Evolutionary conservation across 768 basidiomycete genomes (phyloP).

Genomic region (Amanita exitialis): DNA sequence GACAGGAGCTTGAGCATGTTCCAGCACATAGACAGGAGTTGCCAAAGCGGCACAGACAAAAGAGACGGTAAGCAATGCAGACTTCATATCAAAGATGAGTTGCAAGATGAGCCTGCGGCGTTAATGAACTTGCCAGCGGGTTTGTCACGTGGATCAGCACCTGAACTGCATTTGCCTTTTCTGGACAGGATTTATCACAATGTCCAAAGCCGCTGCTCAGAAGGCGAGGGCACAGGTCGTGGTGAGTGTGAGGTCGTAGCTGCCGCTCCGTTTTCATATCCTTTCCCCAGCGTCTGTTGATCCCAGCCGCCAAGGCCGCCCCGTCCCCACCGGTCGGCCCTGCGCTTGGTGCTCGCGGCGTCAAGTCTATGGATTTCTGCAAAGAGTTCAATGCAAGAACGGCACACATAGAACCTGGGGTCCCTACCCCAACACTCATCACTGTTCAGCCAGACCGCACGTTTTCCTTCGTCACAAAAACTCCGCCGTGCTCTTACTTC

Average conservation of each 20-base stretch:
- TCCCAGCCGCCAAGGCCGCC: conserved; percentile 90
- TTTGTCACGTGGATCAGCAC: background rate
- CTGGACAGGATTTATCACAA: conserved; percentile 16
- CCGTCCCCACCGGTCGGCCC: conserved; percentile 96
- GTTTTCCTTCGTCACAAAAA: conserved; percentile 88
- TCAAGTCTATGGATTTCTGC: conserved; percentile 99
- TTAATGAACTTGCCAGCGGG: background rate
- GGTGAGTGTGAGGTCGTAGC: conserved; percentile 32
- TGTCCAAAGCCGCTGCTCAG: conserved; percentile 53
- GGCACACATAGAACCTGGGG: conserved; percentile 73
- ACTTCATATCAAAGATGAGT: conserved; percentile 32
- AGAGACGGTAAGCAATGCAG: conserved; percentile 30
- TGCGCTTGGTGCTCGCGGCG: conserved; percentile 93
- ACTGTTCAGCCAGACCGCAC: conserved; percentile 91
- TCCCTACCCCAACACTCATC: conserved; percentile 88
- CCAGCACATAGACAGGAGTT: conserved; percentile 21
- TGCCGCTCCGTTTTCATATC: conserved; percentile 8
- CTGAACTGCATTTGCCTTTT: background rate
- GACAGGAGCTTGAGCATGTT: conserved; percentile 30
- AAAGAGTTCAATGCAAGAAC: conserved; percentile 99
- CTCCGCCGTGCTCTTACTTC: conserved; percentile 84
- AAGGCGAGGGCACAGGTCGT: conserved; percentile 68
- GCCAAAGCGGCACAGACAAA: conserved; percentile 34
- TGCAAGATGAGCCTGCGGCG: background rate
- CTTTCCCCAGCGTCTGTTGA: conserved; percentile 52